Conservation (phyloP, 768 basidiomycete species). For the Kondoa subrosea region DNA sequence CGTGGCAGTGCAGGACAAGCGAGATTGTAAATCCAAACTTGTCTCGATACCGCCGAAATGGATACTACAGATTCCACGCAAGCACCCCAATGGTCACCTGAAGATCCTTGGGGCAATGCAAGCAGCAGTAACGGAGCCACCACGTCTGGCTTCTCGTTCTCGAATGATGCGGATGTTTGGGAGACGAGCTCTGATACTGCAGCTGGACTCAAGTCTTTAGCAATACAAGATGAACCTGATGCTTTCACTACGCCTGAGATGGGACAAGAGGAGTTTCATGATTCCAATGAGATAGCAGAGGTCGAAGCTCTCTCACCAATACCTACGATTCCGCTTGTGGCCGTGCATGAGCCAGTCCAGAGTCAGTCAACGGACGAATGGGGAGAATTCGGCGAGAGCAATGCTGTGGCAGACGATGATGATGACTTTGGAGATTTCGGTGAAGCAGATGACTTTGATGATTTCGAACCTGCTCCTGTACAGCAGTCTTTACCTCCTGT, state of each 20-base stretch:
- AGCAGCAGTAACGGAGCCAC: background rate
- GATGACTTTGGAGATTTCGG: conserved; percentile 20
- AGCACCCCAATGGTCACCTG: background rate
- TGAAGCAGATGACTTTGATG: conserved; percentile 6
- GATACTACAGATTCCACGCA: background rate
- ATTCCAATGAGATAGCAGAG: background rate
- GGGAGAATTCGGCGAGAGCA: background rate
- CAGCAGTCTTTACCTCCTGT: conserved; percentile 1
- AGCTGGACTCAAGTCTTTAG: background rate
- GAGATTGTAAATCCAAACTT: background rate
- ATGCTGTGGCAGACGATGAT: background rate
- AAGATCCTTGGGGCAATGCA: background rate
- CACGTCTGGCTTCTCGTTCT: background rate
- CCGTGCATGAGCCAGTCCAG: background rate
- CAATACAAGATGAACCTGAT: background rate
- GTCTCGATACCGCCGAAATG: background rate
- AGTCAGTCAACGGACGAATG: background rate
- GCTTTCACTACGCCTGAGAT: background rate
- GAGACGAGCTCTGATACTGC: background rate
- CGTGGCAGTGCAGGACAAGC: background rate
- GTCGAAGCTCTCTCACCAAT: background rate
- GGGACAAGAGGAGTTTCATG: background rate
- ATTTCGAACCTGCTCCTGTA: conserved; percentile 6
- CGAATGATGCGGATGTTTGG: background rate
- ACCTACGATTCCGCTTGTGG: background rate